phyloP scores from a whole-genome alignment of 805 yeast genomes.

The Ogataea saltuana region DNA sequence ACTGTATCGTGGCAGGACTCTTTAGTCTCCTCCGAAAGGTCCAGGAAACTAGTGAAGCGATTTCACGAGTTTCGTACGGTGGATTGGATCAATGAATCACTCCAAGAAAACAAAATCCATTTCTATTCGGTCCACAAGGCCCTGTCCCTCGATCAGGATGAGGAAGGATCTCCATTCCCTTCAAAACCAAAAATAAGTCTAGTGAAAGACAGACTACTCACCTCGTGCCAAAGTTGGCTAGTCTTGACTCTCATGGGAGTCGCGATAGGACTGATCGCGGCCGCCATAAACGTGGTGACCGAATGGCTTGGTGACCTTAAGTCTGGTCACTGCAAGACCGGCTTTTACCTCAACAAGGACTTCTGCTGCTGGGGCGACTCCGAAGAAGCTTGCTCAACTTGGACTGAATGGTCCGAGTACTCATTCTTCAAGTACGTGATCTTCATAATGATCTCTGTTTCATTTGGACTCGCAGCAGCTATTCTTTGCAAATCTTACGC shows the following conservation, averaged over 20 bases:
- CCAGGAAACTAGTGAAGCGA: slow-evolving; percentile 38
- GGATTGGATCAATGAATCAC: slow-evolving; percentile 69
- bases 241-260: slow-evolving; percentile 76
- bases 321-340: slow-evolving; percentile 71
- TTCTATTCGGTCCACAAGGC: slow-evolving; percentile 22
- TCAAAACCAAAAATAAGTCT: slow-evolving; percentile 15
- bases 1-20: slow-evolving; percentile 26
- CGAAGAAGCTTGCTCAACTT: slow-evolving; percentile 54
- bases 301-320: slow-evolving; percentile 82
- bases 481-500: slow-evolving; percentile 68
- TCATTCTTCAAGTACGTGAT: slow-evolving; percentile 51
- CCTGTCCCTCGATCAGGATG: slow-evolving; percentile 5
- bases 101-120: slow-evolving; percentile 44
- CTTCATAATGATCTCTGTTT: slow-evolving; percentile 59
- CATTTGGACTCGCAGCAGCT: slow-evolving; percentile 67
- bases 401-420: slow-evolving; percentile 66
- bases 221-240: slow-evolving; percentile 62
- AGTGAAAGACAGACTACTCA: slow-evolving; percentile 31
- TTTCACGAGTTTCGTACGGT: slow-evolving; percentile 66
- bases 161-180: slow-evolving; percentile 10
- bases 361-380: slow-evolving; percentile 81
- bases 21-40: slow-evolving; percentile 16
- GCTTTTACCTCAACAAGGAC: slow-evolving; percentile 66
- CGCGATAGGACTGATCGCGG: slow-evolving; percentile 81
- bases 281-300: slow-evolving; percentile 74